Conservation (phyloP, 2,329 filamentous ascomycete genomes). For the Pseudogymnoascus sp. region DNA sequence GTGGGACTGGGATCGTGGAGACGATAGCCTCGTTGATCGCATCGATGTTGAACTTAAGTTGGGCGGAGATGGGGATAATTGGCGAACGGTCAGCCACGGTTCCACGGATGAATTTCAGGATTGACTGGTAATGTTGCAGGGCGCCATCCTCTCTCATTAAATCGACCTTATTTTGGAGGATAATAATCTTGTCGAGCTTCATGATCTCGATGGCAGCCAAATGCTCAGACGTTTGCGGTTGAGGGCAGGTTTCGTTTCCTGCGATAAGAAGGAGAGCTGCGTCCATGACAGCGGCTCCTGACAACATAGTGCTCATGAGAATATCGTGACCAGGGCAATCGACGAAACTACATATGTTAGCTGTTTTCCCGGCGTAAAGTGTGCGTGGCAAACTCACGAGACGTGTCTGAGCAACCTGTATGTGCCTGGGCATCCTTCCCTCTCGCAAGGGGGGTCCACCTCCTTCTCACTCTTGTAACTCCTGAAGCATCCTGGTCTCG, state of each 20-base stretch:
- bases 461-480: slow-evolving; percentile 99
- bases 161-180: slow-evolving; percentile 99
- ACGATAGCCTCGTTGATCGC: slow-evolving; percentile 94
- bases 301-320: slow-evolving; percentile 99
- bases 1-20: slow-evolving; percentile 85
- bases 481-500: slow-evolving; percentile 87
- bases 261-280: slow-evolving; percentile 92
- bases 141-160: slow-evolving; percentile 95
- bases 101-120: slow-evolving; percentile 95
- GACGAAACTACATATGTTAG: slow-evolving; percentile 60
- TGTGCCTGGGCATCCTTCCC: slow-evolving; percentile 78
- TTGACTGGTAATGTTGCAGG: slow-evolving; percentile 89
- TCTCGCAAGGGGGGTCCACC: slow-evolving; percentile 90
- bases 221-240: slow-evolving; percentile 97
- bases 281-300: slow-evolving; percentile 98
- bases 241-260: slow-evolving; percentile 95
- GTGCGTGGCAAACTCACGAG: slow-evolving; percentile 52
- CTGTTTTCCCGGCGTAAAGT: slow-evolving; percentile 6
- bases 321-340: slow-evolving; percentile 99
- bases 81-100: slow-evolving; percentile 92
- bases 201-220: slow-evolving; percentile 99
- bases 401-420: slow-evolving; percentile 88
- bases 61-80: slow-evolving; percentile 92
- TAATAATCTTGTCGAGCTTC: slow-evolving; percentile 99
- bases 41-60: slow-evolving; percentile 99